These are phyloP conservation scores for Metschnikowia kunwiensis DNA, from an alignment of 805 yeast species.

Conservation along the genomic window DNA sequence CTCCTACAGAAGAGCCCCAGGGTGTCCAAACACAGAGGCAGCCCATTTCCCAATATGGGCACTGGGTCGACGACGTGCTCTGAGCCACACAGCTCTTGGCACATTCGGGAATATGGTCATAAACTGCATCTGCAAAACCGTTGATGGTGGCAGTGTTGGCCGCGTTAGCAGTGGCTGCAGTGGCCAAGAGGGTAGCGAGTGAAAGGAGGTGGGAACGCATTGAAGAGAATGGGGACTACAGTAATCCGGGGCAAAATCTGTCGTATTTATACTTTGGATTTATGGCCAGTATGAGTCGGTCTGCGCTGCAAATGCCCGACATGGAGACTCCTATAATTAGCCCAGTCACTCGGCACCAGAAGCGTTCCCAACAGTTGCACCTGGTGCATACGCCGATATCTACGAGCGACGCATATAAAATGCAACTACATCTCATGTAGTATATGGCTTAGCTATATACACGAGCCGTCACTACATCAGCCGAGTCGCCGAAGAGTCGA, in stretches of 20 bases:
- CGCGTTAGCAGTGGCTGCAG: conserved; percentile 7
- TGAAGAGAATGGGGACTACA: neutral
- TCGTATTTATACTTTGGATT: neutral
- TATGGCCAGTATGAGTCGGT: too few species aligned
- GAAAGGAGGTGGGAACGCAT: conserved; percentile 10
- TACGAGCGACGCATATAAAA: too few species aligned
- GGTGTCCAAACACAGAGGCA: conserved; percentile 16
- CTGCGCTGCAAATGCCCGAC: too few species aligned
- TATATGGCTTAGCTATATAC: too few species aligned
- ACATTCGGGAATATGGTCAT: conserved; percentile 12
- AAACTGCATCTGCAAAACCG: conserved; percentile 34
- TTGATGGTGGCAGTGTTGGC: conserved; percentile 39
- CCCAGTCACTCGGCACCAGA: too few species aligned
- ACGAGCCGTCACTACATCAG: too few species aligned
- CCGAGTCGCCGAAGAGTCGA: too few species aligned
- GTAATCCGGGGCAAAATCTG: neutral
- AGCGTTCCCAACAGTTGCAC: too few species aligned
- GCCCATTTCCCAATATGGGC: conserved; percentile 19
- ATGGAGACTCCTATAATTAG: too few species aligned
- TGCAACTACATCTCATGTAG: too few species aligned
- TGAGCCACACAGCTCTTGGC: conserved; percentile 12
- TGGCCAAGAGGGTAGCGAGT: conserved; percentile 10
- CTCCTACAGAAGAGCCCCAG: conserved; percentile 12
- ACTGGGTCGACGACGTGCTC: conserved; percentile 8
- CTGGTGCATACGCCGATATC: too few species aligned